Evolutionary conservation across 768 basidiomycete genomes (phyloP), one percentile per base, ranked within the genome.

Genomic region (Basidioascus undulatus): DNA sequence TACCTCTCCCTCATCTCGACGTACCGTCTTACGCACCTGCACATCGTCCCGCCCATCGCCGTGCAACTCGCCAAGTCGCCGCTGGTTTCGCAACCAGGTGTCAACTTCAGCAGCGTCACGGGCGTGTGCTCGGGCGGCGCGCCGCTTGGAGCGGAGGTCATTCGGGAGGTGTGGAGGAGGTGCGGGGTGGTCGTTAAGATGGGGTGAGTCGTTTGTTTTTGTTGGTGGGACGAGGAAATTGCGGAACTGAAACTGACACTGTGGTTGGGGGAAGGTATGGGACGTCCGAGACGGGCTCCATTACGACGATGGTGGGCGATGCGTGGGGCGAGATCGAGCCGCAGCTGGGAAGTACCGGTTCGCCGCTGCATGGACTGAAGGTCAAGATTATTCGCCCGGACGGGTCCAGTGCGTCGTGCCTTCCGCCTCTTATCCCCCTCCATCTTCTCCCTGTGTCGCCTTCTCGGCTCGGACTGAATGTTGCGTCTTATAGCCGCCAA

Each of bases 41-140:
- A 55, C 47, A 51, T 55, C 40, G 51, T 50, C 12, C 52, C 54
- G 11, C 54, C 54, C 16, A 40, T 55, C 31, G 54, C 54, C 18
- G 51, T 55, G 27, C 49, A 49, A 0, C 44, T 55, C 28, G 53
- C 53, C 26, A 52, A 52, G 44, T 45, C 43, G 2, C 51, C 51
- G 4, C 42, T 52, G 16, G 43, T 46, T 45, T 19, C 32, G 36
- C 25, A 38, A 16, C 37, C 37, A 9, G 45, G 47, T 30, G 51
- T 43, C 37, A 49, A 55, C 39, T 44, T 53, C 5, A 44, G 47
- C 16, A 46, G 47, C 28, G 52, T 53, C 4, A 44, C 43, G 13
- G 49, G 47, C 13, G 49, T 46, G 27, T 53, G 52, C 1, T 47
- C 47, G 7, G 53, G 53, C 28, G 53, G 53, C 19, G 53, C 53